Base-by-base conservation (phyloP, 805 yeast species). In the Kregervanrija fluxuum region DNA sequence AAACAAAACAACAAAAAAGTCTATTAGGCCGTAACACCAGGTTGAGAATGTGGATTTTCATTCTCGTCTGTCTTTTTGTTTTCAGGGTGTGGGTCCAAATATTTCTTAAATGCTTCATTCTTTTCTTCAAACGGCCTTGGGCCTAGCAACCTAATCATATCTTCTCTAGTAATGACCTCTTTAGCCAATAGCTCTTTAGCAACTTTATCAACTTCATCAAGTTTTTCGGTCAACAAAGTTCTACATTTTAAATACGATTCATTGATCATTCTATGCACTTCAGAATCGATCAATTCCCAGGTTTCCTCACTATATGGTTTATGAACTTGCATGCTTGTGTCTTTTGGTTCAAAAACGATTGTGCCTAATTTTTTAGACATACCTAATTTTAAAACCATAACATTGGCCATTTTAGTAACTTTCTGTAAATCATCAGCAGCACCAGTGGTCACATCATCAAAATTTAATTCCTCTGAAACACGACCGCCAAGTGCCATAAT, bases 401-500 rank as follows among this genome's bases (percentile, higher is more conserved):
- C 78, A 40, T 82, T 85, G 1, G 98, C 98, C 77, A 93, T 87
- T 46, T 80, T 80, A 0, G 98, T 91, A 16, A 93, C 96, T 64
- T 93, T 93, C 62, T 91, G 87, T 71, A 93, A 90, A 64, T 93
- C 99, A 59, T 93, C 96, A 16, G 89, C 80, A 0, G 96, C 99
- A 47, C 99, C 99, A 45, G 95, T 81, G 6, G 98, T 90, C 9
- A 93, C 95, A n/a, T 90, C 79, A 14, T 79, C 74, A 60, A 93
- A 93, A 61, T 91, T 89, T 40, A 93, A 66, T 66, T 95, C 99
- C 66, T 93, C 99, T 34, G 95, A 80, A 14, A 93, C 97, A 55
- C 99, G 77, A 14, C 99, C 99, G 35, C 98, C 99, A 39, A 93
- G 72, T 0, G 97, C 85, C 98, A 93, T 95, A 28, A 89, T 80